A percentile compares a stretch with the other conserved stretches of the same genome.
Evolutionary conservation across 2,329 filamentous ascomycete genomes (phyloP).

Genomic region (Aspergillus phoenicis): DNA sequence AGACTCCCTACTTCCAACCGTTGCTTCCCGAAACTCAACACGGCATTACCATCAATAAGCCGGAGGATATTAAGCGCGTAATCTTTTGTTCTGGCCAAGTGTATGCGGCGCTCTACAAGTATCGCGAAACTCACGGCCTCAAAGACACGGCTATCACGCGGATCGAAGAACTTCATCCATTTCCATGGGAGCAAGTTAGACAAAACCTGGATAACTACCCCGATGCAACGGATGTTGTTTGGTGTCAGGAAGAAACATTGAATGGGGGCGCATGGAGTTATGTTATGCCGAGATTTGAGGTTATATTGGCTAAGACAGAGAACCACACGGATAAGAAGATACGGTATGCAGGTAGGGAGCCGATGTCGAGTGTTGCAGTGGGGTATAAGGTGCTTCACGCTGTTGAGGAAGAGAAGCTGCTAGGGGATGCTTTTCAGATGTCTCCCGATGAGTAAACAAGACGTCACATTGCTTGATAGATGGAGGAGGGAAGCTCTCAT

Average conservation of each 20-base stretch:
- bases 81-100: conserved; percentile 95
- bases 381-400: no score
- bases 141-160: conserved; percentile 92
- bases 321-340: conserved; percentile 59
- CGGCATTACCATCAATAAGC: conserved; percentile 70
- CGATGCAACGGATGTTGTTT: conserved; percentile 96
- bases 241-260: conserved; percentile 95
- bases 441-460: no score
- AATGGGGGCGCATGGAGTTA: conserved; percentile 97
- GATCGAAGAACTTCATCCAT: conserved; percentile 96
- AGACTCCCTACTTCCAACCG: conserved; percentile 92
- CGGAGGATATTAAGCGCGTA: conserved; percentile 88
- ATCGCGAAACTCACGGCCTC: conserved; percentile 82
- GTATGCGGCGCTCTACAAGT: conserved; percentile 84
- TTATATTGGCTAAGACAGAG: conserved; percentile 86
- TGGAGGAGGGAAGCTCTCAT: no score
- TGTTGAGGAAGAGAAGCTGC: no score
- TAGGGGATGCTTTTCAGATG: no score
- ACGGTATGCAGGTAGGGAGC: no score
- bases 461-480: no score
- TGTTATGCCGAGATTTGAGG: conserved; percentile 94
- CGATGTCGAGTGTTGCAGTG: no score
- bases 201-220: conserved; percentile 97
- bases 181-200: conserved; percentile 96
- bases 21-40: conserved; percentile 91